Evolutionary conservation across 1,284 basidiomycete genomes (phyloP), one percentile per base, ranked within the genome.

Genomic region (Chalciporus sp.): DNA sequence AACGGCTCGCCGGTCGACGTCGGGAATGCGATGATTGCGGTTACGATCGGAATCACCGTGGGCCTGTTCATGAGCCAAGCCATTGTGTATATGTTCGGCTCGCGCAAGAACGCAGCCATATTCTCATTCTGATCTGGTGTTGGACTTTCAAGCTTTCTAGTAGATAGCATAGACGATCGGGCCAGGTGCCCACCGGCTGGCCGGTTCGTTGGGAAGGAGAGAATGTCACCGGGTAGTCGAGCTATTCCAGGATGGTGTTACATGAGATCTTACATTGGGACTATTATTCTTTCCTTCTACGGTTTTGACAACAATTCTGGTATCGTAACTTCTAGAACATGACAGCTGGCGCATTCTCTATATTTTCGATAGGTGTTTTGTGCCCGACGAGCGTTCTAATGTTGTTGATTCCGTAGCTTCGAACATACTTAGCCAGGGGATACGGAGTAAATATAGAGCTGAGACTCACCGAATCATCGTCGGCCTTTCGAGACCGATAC

Each of bases 341-440:
- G 16, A 97, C 94, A 14, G 95, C 94, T 0, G 94, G 85, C 28
- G 92, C 88, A 68, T 87, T 90, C 75, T 95, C 94, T 61, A 97
- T 90, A 57, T 81, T 84, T 58, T 94, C 94, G 64, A 96, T 83
- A 49, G 93, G 88, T 19, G 95, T 94, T 76, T 98, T 99, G 80
- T 99, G 97, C 12, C 97, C 97, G 48, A 99, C 92, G 43, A 99
- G 79, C 35, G 96, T 95, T 58, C 97, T 82, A 65, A 99, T 99
- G 71, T 99, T 98, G 72, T 88, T 95, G 70, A 99, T 96, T 35
- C 85, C 86, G 64, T 89, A 90, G 46, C 90, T 91, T 56, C 4
- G n/a, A 51, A 33, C 53, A 39, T 39, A 44, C 47, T 20, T 44
- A 31, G 43, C 47, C 33, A 61, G 47, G 45, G 11, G 16, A 42